Base-by-base conservation (phyloP, 768 basidiomycete species). In the Rossbeevera mucosa region DNA sequence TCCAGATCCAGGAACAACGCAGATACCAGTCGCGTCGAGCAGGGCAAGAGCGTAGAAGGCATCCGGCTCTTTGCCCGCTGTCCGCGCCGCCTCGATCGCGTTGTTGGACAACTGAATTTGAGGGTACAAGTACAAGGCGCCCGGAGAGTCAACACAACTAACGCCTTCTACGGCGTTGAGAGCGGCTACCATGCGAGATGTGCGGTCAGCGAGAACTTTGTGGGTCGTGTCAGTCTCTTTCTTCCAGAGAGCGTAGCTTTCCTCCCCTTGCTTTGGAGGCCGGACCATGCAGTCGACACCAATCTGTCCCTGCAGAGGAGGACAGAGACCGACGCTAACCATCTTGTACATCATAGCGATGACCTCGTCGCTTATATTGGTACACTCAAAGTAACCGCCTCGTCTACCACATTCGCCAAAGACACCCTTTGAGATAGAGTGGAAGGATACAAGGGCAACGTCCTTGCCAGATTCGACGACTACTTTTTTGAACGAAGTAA, bases 361-460 rank as follows among this genome's bases (percentile, higher is more conserved):
- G 53, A 95, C 78, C 25, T 91, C 86, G 7, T 83, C 75, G 12
- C 76, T 65, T 59, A 99, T 73, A 72, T 98, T 98, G 55, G 81
- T 79, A 66, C 86, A 83, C 72, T 99, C 95, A 61, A 95, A 94
- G 76, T 96, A 99, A 3, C 94, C 95, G 29, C 95, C 95, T 44
- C 96, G 80, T n/a, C 95, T 79, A 2, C 96, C 95, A 68, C 96
- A 99, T 72, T 99, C 95, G 53, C 95, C 95, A 31, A 81, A 82
- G 55, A 96, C 91, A 48, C 95, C 95, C 71, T 99, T 99, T 51
- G 91, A 94, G 67, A 95, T 95, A 49, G 90, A 93, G 75, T 99
- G 95, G 85, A 96, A 97, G 42, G 91, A 94, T 49, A 99, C 76
- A 66, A 99, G 83, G 41, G 91, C 83, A 51, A 94, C 72, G 50